Evolutionary conservation across 257 asterid species (phyloP).

Genomic region (Nicotiana noctiflora): DNA sequence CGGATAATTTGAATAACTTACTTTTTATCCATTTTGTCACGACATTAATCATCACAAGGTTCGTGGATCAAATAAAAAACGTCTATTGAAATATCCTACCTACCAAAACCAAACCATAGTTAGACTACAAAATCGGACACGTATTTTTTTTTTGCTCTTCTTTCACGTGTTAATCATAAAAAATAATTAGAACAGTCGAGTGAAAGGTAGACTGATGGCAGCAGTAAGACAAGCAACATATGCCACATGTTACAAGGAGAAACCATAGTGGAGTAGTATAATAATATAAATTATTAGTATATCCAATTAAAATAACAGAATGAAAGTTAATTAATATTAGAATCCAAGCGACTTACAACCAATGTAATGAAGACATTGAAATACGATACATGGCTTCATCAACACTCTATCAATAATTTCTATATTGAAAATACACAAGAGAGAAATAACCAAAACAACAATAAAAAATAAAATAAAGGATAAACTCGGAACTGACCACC

Average conservation of each 20-base stretch:
- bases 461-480: background rate
- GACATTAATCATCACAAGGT: background rate
- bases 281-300: background rate
- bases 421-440: background rate
- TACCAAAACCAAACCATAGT: background rate
- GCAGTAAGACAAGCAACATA: background rate
- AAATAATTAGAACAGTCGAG: background rate
- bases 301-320: background rate
- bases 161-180: too few relatives aligned
- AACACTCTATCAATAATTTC: background rate
- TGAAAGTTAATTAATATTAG: background rate
- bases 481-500: background rate
- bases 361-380: background rate
- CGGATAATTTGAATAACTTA: too few relatives aligned
- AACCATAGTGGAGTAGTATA: background rate
- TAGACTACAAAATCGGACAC: background rate
- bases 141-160: too few relatives aligned
- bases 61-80: background rate
- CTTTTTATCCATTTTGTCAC: too few relatives aligned
- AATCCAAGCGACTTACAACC: background rate
- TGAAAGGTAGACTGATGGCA: background rate
- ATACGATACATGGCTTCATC: background rate
- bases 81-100: background rate
- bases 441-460: background rate
- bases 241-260: background rate